Conservation (phyloP, 2,329 filamentous ascomycete species). For the Penicillium sp. region DNA sequence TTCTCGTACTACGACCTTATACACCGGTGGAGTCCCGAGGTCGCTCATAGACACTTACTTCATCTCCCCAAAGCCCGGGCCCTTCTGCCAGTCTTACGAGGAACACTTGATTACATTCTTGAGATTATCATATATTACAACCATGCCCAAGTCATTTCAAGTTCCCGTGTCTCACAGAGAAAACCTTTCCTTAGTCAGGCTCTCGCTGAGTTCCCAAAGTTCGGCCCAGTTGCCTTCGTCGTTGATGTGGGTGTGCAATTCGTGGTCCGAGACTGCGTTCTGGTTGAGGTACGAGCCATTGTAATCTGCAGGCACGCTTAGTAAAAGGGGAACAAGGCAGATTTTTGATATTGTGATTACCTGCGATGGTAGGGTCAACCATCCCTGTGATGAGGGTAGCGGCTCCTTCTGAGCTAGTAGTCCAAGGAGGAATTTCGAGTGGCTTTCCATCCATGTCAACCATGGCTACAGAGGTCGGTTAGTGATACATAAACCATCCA, state of each 20-base stretch:
- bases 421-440: conserved; percentile 15
- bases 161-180: neutral
- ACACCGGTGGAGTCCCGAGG: no score
- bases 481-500: neutral
- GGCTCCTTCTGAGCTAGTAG: conserved; percentile 21
- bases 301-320: neutral
- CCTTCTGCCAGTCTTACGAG: no score
- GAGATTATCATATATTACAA: no score
- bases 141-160: neutral
- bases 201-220: conserved; percentile 33
- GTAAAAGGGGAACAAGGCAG: neutral
- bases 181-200: conserved; percentile 30
- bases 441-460: conserved; percentile 18
- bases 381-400: conserved; percentile 24
- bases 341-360: neutral
- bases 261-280: conserved; percentile 20
- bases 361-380: conserved; percentile 22
- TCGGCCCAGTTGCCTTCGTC: conserved; percentile 23
- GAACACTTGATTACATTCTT: no score
- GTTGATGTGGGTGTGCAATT: conserved; percentile 25
- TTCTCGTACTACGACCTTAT: no score
- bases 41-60: no score
- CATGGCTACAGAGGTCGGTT: neutral
- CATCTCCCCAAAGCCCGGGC: no score
- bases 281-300: conserved; percentile 17